Conservation (phyloP, 306 rosid genomes). For the Styphnolobium japonicum region DNA sequence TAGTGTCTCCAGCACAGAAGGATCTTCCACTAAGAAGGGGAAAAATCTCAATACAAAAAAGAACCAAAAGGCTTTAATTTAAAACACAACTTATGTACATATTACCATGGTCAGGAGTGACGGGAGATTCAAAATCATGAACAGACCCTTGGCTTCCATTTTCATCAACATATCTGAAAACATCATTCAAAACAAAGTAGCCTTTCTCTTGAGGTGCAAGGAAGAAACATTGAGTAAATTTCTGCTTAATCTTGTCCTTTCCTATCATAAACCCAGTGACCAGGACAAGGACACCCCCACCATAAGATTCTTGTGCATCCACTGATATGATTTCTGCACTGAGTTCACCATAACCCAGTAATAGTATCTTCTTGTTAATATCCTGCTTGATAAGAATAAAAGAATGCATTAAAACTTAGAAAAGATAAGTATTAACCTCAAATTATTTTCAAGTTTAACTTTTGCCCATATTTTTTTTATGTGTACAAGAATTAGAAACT, state of each 20-base stretch:
- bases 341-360: constrained; percentile 54
- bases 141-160: constrained; percentile 33
- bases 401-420: background rate
- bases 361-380: constrained; percentile 76
- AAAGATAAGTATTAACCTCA: background rate
- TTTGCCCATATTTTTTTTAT: background rate
- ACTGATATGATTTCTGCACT: constrained; percentile 61
- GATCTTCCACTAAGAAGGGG: constrained; percentile 33
- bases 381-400: constrained; percentile 47
- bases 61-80: background rate
- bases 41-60: background rate
- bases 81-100: background rate
- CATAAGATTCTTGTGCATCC: constrained; percentile 82
- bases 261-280: constrained; percentile 82
- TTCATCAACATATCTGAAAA: constrained; percentile 76
- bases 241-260: constrained; percentile 50
- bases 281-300: constrained; percentile 75
- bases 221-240: constrained; percentile 82
- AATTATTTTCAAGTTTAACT: background rate
- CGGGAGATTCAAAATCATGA: constrained; percentile 37
- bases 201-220: constrained; percentile 96
- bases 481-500: background rate
- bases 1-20: constrained; percentile 34
- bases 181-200: constrained; percentile 84
- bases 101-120: constrained; percentile 48